Percentiles rank a stretch among this genome's conserved stretches.
These are phyloP conservation scores for Zygosaccharomyces lentus DNA, from an alignment of 805 yeast genomes.

Conservation along the genomic window DNA sequence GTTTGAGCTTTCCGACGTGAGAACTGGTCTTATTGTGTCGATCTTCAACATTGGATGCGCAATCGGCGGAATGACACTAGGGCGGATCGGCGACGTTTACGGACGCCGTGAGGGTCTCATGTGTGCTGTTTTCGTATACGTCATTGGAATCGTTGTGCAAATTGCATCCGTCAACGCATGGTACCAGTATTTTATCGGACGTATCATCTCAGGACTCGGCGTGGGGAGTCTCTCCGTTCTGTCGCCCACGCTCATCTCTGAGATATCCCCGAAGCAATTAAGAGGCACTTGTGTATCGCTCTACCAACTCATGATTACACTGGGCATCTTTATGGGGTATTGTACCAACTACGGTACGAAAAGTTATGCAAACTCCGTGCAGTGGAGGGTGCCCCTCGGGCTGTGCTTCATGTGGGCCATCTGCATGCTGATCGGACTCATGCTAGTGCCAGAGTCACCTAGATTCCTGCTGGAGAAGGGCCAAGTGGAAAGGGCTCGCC, in stretches of 20 bases:
- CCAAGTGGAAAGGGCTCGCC: conserved; percentile 57
- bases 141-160: conserved; percentile 65
- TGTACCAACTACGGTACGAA: conserved; percentile 63
- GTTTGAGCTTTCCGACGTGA: conserved; percentile 45
- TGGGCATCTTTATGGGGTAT: conserved; percentile 75
- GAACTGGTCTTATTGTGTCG: conserved; percentile 55
- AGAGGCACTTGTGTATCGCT: conserved; percentile 72
- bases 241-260: conserved; percentile 66
- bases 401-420: conserved; percentile 47
- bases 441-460: conserved; percentile 71
- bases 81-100: conserved; percentile 54
- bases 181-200: conserved; percentile 70
- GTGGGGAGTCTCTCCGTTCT: conserved; percentile 76
- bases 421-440: conserved; percentile 37
- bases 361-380: conserved; percentile 40
- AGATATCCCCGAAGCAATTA: conserved; percentile 39
- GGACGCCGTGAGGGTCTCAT: conserved; percentile 66
- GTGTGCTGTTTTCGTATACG: conserved; percentile 56
- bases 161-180: conserved; percentile 51
- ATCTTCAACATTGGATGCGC: conserved; percentile 75
- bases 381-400: conserved; percentile 75
- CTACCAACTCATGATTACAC: conserved; percentile 67
- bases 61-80: conserved; percentile 60
- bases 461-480: conserved; percentile 56
- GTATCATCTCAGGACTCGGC: conserved; percentile 69